Evolutionary conservation across 1,284 basidiomycete genomes (phyloP), one percentile per base, ranked within the genome.

Genomic region (Cryptococcus depauperatus): DNA sequence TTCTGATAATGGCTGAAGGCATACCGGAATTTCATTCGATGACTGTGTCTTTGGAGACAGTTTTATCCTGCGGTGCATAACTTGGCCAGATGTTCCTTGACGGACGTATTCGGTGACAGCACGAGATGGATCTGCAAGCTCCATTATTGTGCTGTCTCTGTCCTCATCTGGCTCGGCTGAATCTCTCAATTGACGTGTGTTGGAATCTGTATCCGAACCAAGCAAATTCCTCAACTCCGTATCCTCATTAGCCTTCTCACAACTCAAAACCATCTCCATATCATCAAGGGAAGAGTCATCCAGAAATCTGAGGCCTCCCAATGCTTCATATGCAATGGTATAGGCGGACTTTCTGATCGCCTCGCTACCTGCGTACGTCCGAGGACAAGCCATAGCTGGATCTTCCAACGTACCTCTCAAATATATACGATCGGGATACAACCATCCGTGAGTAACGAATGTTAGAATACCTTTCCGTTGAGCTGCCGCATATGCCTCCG

Each of bases 81-180:
- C 62, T 3, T 77, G 77, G 46, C 84, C 73, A 28, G 82, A 76
- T 2, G 78, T 77, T 4, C 85, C 84, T 23, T 82, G 78, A 14
- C 87, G 79, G 32, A 83, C 61, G 52, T 85, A 84, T 58, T 90
- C 86, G 1, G 69, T 75, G 9, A 89, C 70, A 1, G 67, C 60
- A 35, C 75, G 76, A 6, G 70, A 65, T 14, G 56, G 13, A 51
- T 22, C 29, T n/a, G n/a, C 33, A 21, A 19, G 40, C 26, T 67
- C 63, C 2, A 68, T 68, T 22, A 39, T 22, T 33, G 33, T 6
- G 8, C 22, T n/a, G 13, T 21, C 4, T 26, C 22, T n/a, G 14
- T 29, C 18, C n/a, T 27, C 37, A 14, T 14, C 21, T 14, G 37
- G 28, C n/a, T 27, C 16, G n/a, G 39, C 30, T 13, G 27, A 35